phyloP scores from a whole-genome alignment of 139 green algal species.

The Parachlorella kessleri region DNA sequence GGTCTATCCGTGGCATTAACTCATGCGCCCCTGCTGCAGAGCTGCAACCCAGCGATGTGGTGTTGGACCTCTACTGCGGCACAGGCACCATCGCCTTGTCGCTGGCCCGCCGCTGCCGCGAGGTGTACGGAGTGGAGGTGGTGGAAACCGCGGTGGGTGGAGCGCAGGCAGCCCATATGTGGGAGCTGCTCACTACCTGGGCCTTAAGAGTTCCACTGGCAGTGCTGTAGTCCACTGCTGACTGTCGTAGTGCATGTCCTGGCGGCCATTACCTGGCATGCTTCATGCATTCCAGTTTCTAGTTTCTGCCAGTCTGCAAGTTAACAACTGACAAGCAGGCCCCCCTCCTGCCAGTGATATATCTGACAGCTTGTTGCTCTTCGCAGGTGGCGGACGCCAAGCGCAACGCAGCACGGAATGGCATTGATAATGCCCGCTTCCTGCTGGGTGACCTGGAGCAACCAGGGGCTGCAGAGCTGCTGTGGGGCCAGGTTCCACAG shows the following conservation, averaged over 20 bases:
- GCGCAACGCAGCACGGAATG: constrained; percentile 77
- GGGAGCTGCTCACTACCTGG: too few species aligned
- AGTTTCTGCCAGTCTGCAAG: too few species aligned
- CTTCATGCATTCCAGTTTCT: too few species aligned
- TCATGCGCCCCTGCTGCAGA: not conserved
- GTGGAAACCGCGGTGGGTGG: constrained; percentile 37
- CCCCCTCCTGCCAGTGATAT: too few species aligned
- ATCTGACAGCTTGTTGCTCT: too few species aligned
- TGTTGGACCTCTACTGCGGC: constrained; percentile 93
- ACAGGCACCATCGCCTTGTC: constrained; percentile 83
- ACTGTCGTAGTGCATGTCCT: too few species aligned
- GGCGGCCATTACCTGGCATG: too few species aligned
- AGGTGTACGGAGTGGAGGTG: constrained; percentile 67
- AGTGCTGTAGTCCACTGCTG: too few species aligned
- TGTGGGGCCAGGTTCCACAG: constrained; percentile 6
- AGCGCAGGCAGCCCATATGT: too few species aligned
- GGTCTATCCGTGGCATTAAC: not conserved
- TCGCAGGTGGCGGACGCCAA: constrained; percentile 53
- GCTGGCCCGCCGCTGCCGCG: constrained; percentile 54
- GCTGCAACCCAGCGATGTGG: constrained; percentile 35
- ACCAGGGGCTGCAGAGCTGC: constrained; percentile 10
- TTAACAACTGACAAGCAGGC: too few species aligned
- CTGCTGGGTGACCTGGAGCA: constrained; percentile 52
- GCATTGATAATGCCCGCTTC: constrained; percentile 79
- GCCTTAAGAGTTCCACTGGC: too few species aligned